A percentile compares a stretch with the other conserved stretches of the same genome.
Evolutionary conservation across 1,284 basidiomycete genomes (phyloP).

Genomic region (Fistulinella cinereoalba): DNA sequence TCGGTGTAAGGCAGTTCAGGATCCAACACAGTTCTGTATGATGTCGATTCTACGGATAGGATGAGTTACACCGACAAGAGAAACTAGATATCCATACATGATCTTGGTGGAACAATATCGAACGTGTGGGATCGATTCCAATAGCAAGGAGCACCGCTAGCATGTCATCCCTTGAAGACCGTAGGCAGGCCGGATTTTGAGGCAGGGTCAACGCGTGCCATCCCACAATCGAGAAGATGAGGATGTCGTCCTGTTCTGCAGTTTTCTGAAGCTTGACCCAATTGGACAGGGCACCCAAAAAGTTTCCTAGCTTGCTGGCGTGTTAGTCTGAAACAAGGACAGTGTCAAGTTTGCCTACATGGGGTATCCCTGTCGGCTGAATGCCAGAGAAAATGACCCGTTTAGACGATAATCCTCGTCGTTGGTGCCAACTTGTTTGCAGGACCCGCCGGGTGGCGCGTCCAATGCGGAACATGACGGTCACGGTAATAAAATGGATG

Average conservation of each 20-base stretch:
- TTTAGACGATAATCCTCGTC: constrained; percentile 2
- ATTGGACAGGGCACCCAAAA: constrained; percentile 85
- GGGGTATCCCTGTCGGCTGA: constrained; percentile 82
- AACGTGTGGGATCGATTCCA: constrained; percentile 78
- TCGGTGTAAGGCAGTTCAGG: constrained; percentile 79
- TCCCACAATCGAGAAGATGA: constrained; percentile 88
- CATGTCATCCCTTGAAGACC: constrained; percentile 69
- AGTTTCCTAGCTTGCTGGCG: constrained; percentile 80
- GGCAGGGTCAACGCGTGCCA: constrained; percentile 92
- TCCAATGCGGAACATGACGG: neutral
- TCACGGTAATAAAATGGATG: too few species aligned
- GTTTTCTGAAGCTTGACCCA: constrained; percentile 81
- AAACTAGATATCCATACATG: constrained; percentile 51
- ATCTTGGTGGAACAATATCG: constrained; percentile 79
- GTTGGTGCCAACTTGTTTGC: constrained; percentile 1
- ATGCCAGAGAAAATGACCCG: constrained; percentile 77
- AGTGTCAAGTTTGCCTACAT: constrained; percentile 50
- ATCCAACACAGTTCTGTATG: constrained; percentile 94
- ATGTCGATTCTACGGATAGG: constrained; percentile 61
- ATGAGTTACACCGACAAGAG: neutral
- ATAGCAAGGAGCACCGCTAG: constrained; percentile 83
- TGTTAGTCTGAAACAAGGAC: constrained; percentile 5
- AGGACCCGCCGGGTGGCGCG: constrained; percentile 10
- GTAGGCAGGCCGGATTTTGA: constrained; percentile 69
- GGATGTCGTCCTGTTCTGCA: constrained; percentile 54